Percentiles rank a stretch among this genome's conserved stretches.
Evolutionary conservation across 2,329 filamentous ascomycete genomes (phyloP).

Genomic region (Coniosporium tulheliwenetii): DNA sequence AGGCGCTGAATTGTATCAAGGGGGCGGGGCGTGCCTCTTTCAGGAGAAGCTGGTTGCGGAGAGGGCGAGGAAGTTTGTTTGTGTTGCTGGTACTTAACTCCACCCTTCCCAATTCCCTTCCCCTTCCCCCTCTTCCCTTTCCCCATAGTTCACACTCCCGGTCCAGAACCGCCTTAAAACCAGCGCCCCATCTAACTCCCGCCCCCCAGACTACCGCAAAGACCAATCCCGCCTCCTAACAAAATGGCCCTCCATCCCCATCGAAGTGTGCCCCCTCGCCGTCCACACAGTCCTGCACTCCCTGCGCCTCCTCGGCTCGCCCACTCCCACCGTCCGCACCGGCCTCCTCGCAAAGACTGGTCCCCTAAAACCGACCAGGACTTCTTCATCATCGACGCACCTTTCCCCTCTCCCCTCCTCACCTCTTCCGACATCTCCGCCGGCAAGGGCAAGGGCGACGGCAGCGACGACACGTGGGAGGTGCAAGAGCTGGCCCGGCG

Average conservation of each 20-base stretch:
- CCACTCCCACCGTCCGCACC: constrained; percentile 53
- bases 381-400: constrained; percentile 84
- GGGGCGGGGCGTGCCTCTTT: constrained; percentile 91
- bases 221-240: constrained; percentile 58
- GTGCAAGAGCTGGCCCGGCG: constrained; percentile 56
- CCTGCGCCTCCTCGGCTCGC: constrained; percentile 57
- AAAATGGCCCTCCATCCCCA: constrained; percentile 73
- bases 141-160: too few species aligned
- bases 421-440: constrained; percentile 40
- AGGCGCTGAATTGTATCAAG: constrained; percentile 92
- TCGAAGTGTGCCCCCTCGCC: constrained; percentile 81
- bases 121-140: background rate
- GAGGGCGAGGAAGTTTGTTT: constrained; percentile 70
- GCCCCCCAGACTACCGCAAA: constrained; percentile 64
- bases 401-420: constrained; percentile 55
- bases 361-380: constrained; percentile 71
- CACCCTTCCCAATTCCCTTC: background rate
- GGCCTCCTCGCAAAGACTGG: constrained; percentile 65
- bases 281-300: constrained; percentile 61
- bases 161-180: too few species aligned
- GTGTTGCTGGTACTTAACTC: constrained; percentile 52
- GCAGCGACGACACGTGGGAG: constrained; percentile 59
- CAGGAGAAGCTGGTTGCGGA: constrained; percentile 94
- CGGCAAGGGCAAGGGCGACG: constrained; percentile 30
- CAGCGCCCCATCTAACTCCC: background rate